Conservation (phyloP, 139 green algal species). For the Klebsormidium nitens region DNA sequence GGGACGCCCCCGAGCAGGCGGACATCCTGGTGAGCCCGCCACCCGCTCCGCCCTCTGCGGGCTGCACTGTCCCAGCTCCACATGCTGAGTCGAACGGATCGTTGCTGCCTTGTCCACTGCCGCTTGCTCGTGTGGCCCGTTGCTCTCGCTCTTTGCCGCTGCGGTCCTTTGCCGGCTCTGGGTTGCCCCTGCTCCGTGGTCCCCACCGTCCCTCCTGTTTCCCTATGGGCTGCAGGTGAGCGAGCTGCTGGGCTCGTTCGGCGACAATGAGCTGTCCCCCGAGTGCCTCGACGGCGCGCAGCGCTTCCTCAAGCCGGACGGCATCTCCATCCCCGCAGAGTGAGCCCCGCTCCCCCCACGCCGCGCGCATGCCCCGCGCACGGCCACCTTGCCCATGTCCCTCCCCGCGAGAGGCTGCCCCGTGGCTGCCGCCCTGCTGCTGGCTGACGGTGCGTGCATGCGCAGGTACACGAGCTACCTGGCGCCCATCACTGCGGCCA, state of each 20-base stretch:
- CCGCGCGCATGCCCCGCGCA: not conserved
- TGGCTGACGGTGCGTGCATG: not conserved
- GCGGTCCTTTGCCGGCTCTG: not conserved
- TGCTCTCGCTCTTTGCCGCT: not conserved
- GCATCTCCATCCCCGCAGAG: constrained; percentile 67
- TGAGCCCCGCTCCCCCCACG: not conserved
- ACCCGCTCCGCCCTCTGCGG: too few relatives aligned
- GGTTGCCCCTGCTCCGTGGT: not conserved
- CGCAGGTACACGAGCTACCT: constrained; percentile 45
- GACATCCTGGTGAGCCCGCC: constrained; percentile 77
- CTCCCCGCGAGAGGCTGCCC: not conserved
- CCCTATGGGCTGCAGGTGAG: constrained; percentile 40
- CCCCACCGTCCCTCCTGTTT: not conserved
- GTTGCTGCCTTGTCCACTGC: too few relatives aligned
- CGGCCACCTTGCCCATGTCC: not conserved
- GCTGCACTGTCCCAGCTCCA: too few relatives aligned
- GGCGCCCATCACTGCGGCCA: constrained; percentile 70
- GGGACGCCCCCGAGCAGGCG: constrained; percentile 64
- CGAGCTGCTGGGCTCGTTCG: constrained; percentile 93
- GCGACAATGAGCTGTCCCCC: constrained; percentile 96
- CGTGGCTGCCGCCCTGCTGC: not conserved
- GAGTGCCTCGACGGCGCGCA: constrained; percentile 83
- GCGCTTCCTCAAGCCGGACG: constrained; percentile 74
- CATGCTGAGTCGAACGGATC: too few relatives aligned
- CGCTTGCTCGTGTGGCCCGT: too few relatives aligned